phyloP scores from a whole-genome alignment of 306 rosid species.

The Myrica gale region DNA sequence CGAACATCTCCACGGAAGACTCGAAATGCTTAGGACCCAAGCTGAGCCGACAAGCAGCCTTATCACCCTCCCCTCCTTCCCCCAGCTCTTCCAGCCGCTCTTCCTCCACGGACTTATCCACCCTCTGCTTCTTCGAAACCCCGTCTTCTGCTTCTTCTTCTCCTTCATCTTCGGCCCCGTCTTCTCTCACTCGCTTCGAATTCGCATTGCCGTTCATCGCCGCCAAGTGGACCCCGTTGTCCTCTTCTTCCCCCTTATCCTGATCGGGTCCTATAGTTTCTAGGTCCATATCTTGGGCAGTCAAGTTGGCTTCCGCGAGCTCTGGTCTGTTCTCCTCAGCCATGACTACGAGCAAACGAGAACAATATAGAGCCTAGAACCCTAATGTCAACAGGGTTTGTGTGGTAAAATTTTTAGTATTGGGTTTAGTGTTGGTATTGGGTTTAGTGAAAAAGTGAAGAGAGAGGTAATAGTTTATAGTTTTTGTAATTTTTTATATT shows the following conservation, averaged over 20 bases:
- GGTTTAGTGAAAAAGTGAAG: no score
- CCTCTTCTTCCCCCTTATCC: not conserved
- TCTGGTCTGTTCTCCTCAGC: constrained; percentile 30
- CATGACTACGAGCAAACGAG: not conserved
- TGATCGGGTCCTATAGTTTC: constrained; percentile 13
- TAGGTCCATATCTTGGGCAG: constrained; percentile 37
- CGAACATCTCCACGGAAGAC: constrained; percentile 58
- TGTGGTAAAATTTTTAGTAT: no score
- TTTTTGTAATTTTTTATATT: no score
- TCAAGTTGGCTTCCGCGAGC: constrained; percentile 19
- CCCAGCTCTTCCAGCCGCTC: constrained; percentile 46
- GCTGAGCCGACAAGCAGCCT: constrained; percentile 30
- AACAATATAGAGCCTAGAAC: not conserved
- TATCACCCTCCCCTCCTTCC: constrained; percentile 32
- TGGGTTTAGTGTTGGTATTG: no score
- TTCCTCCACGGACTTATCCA: constrained; percentile 47
- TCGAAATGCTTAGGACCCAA: constrained; percentile 51
- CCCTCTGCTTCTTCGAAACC: constrained; percentile 35
- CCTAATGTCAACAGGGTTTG: no score
- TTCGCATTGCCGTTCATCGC: constrained; percentile 19
- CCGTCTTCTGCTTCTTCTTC: constrained; percentile 19
- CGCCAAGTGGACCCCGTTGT: not conserved
- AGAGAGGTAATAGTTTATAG: no score
- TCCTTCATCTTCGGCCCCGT: constrained; percentile 25
- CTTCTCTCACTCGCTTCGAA: constrained; percentile 40